phyloP scores from a whole-genome alignment of 2,329 filamentous ascomycete genomes.

The Alternaria angustiovoidea region DNA sequence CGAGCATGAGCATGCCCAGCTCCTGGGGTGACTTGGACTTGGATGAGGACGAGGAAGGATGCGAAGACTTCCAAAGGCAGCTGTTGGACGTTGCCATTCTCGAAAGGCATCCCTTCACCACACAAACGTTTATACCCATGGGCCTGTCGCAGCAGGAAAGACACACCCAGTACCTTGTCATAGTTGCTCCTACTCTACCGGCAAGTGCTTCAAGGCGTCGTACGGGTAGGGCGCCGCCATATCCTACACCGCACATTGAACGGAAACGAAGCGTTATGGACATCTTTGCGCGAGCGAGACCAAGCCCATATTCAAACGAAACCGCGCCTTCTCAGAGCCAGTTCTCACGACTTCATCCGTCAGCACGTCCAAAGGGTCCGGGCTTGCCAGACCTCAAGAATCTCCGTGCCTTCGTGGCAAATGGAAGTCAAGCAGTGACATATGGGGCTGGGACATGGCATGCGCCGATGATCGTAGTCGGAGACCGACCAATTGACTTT shows the following conservation, averaged over 20 bases:
- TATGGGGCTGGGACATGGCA: conserved; percentile 95
- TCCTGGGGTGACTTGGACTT: conserved; percentile 46
- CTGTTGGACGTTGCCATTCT: conserved; percentile 76
- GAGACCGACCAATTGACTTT: conserved; percentile 76
- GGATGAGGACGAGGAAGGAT: conserved; percentile 43
- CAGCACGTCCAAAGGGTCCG: conserved; percentile 53
- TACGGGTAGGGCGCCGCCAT: conserved; percentile 50
- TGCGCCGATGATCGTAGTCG: conserved; percentile 92
- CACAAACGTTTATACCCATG: conserved; percentile 90
- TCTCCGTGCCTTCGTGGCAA: conserved; percentile 80
- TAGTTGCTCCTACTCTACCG: conserved; percentile 82
- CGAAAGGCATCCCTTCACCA: conserved; percentile 92
- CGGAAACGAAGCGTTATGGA: conserved; percentile 45
- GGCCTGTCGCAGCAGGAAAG: conserved; percentile 60
- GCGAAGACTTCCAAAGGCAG: conserved; percentile 30
- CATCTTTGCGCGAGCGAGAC: conserved; percentile 53
- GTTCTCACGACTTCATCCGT: conserved; percentile 40
- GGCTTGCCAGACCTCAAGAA: conserved; percentile 76
- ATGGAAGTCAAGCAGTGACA: conserved; percentile 82
- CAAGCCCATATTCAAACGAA: conserved; percentile 61
- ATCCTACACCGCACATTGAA: conserved; percentile 49
- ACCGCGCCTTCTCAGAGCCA: conserved; percentile 48
- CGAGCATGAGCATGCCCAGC: conserved; percentile 46
- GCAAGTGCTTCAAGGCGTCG: conserved; percentile 47
- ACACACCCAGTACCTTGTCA: conserved; percentile 74